Evolutionary conservation across 1,284 basidiomycete species (phyloP).

Genomic region (Malassezia nana): DNA sequence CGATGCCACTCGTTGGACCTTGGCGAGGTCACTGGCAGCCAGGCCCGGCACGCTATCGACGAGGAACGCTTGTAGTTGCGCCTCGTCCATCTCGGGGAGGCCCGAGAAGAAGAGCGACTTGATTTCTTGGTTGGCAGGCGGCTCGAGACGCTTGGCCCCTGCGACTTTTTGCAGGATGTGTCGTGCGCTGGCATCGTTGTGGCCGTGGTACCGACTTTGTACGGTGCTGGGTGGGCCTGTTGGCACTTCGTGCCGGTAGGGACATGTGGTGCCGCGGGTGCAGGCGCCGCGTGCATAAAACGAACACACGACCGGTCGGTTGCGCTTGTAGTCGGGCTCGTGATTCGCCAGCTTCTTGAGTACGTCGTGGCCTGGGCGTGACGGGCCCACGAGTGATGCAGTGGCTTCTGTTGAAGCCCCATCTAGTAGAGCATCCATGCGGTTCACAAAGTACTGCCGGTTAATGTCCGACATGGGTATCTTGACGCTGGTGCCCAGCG

Average conservation of each 20-base stretch:
- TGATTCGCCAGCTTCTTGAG: conserved; percentile 82
- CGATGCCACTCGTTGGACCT: conserved; percentile 22
- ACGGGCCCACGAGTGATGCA: conserved; percentile 18
- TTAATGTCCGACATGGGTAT: conserved; percentile 94
- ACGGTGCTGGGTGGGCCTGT: conserved; percentile 71
- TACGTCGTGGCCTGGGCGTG: conserved; percentile 69
- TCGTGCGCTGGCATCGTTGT: conserved; percentile 77
- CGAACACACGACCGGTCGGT: conserved; percentile 83
- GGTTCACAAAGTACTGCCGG: conserved; percentile 68
- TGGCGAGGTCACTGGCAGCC: conserved; percentile 57
- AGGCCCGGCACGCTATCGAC: conserved; percentile 42
- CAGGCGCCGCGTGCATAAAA: conserved; percentile 95
- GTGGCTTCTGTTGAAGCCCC: conserved; percentile 22
- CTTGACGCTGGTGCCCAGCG: conserved; percentile 71
- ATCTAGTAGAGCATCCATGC: conserved; percentile 62
- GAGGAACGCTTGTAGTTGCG: conserved; percentile 66
- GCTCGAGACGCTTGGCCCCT: conserved; percentile 66
- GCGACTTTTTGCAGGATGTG: conserved; percentile 67
- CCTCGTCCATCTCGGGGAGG: conserved; percentile 67
- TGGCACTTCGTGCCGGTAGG: conserved; percentile 86
- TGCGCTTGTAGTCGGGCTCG: conserved; percentile 93
- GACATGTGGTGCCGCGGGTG: conserved; percentile 79
- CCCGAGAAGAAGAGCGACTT: conserved; percentile 83
- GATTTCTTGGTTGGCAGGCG: conserved; percentile 76
- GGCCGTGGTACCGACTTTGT: conserved; percentile 59